Conservation (phyloP, 1,284 basidiomycete genomes). For the Blastosporella zonata region DNA sequence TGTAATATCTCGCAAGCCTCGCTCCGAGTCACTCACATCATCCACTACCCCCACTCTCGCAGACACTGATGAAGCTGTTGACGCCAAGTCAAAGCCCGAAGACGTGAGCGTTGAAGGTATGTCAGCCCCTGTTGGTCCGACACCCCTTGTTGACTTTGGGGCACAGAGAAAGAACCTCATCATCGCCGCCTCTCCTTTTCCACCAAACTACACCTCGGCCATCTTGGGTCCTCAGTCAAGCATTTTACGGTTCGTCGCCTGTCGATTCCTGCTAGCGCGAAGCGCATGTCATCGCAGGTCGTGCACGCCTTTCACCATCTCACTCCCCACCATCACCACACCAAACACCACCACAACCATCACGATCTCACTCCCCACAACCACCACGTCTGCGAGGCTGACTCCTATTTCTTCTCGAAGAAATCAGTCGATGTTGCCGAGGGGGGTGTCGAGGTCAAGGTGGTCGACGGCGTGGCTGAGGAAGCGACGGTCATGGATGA, state of each 20-base stretch:
- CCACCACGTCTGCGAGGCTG: neutral
- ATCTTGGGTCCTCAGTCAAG: neutral
- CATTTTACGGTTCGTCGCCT: neutral
- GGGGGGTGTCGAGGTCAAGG: too few species aligned
- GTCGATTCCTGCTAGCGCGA: neutral
- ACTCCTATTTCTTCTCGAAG: too few species aligned
- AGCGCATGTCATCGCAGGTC: neutral
- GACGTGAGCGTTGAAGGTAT: neutral
- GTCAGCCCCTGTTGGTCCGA: neutral
- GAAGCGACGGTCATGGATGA: neutral
- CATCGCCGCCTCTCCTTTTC: neutral
- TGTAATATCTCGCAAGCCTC: neutral
- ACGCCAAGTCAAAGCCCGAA: neutral
- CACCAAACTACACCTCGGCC: neutral
- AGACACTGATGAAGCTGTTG: neutral
- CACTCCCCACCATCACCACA: neutral
- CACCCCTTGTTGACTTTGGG: neutral
- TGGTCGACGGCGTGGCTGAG: too few species aligned
- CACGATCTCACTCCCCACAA: neutral
- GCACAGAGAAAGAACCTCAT: neutral
- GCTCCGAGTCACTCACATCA: neutral
- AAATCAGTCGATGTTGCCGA: too few species aligned
- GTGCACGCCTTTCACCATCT: neutral
- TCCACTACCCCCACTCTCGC: neutral
- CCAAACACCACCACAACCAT: neutral